phyloP scores from a whole-genome alignment of 345 rosid species.

The Litchi chinensis region DNA sequence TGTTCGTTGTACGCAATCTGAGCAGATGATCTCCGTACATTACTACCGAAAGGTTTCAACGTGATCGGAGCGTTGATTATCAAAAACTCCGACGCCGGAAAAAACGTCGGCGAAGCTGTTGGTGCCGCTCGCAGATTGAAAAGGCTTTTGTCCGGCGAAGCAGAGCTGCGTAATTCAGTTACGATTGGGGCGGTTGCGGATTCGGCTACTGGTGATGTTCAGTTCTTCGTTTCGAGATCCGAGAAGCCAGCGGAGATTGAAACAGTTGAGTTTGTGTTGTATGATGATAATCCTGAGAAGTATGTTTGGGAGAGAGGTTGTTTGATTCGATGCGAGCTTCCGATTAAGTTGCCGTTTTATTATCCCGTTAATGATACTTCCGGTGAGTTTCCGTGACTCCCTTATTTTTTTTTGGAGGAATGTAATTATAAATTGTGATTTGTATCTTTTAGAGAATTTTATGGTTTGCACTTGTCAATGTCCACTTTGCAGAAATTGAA shows the following conservation, averaged over 20 bases:
- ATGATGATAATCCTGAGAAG: conserved; percentile 61
- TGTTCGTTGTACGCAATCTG: background rate
- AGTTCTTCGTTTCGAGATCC: conserved; percentile 50
- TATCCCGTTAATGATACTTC: conserved; percentile 50
- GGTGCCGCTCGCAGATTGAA: conserved; percentile 56
- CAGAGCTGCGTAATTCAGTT: conserved; percentile 34
- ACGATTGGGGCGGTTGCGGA: conserved; percentile 71
- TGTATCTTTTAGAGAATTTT: background rate
- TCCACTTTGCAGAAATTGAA: background rate
- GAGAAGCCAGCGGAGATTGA: conserved; percentile 42
- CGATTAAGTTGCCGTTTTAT: conserved; percentile 66
- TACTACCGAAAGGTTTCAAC: conserved; percentile 72
- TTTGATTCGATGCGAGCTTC: conserved; percentile 75
- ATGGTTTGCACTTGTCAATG: background rate
- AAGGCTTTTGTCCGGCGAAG: conserved; percentile 47
- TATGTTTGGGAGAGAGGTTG: conserved; percentile 86
- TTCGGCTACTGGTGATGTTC: conserved; percentile 41
- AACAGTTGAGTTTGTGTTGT: conserved; percentile 53
- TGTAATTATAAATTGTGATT: background rate
- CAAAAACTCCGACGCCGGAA: conserved; percentile 46
- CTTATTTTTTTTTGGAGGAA: background rate
- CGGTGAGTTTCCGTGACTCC: conserved; percentile 40
- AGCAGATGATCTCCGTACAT: conserved; percentile 70
- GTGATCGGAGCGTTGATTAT: conserved; percentile 68
- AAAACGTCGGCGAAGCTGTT: conserved; percentile 53